Evolutionary conservation across 1,139 yeast species (phyloP), one percentile per base, ranked within the genome.

Genomic region (Hyphopichia fennica): DNA sequence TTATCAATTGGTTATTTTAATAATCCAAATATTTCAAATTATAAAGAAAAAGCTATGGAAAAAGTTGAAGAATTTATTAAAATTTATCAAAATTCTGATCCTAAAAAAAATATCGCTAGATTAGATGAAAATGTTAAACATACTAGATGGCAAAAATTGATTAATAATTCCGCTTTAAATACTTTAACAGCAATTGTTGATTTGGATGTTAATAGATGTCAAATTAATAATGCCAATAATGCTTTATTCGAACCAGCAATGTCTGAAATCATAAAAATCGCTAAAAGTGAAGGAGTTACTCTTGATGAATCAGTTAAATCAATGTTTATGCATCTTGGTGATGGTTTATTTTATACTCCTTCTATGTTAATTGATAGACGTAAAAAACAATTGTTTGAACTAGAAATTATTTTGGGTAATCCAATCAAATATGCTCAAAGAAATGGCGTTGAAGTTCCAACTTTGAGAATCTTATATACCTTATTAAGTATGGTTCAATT

Each of bases 301-400:
- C 54, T 84, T 35, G 78, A 77, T 10, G 71, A 63, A 30, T 67
- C 62, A 4, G 61, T 67, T 35, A 71, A 75, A 43, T 75, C 79
- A 17, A 60, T 54, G 45, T 79, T 80, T 73, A 61, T 80, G 41
- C 77, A 75, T 52, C 69, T 79, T 34, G 86, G 84, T 45, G 86
- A 81, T 51, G 87, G 87, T 3, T 63, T 72, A 27, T 82, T 79
- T 65, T 84, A 82, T 57, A 65, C 75, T 32, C 93, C 93, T 1
- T 83, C 90, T 16, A 85, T 84, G 90, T 74, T 81, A 50, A 81
- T 86, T 13, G 95, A 86, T 58, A 69, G 76, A 25, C 75, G 86
- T 45, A 84, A 84, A 60, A 81, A 81, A 17, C 85, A 84, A 53
- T 81, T 82, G 44, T 74, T 85, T 55, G 95, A 87, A 60, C 64